Evolutionary conservation across 805 yeast species (phyloP), one percentile per base, ranked within the genome.

Genomic region (Tetrapisispora namnaoensis): DNA sequence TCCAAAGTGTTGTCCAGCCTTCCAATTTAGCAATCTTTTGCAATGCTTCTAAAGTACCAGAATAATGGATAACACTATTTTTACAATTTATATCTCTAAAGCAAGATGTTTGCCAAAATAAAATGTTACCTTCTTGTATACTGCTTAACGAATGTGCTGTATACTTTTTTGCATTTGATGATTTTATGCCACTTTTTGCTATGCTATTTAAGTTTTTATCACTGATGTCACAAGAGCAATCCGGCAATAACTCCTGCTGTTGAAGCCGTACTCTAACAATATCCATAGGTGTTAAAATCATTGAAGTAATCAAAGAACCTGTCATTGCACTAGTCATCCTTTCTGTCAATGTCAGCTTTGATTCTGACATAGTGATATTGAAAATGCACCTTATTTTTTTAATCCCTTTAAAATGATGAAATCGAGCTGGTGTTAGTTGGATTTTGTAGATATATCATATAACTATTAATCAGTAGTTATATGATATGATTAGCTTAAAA

Each of bases 1-100:
- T 72, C 91, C 96, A 93, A 17, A 93, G 70, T 0, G 96, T 82
- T 1, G 72, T 45, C 0, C 79, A 27, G 0, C 99, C 99, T 66
- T 93, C 99, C 24, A 76, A 71, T 30, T 73, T 66, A 3, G 80
- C 75, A 41, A 91, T 89, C 40, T 77, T 75, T 1, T 68, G 54
- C 54, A 91, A 72, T 0, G 96, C 93, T 37, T 86, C 84, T 60
- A 79, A 73, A 0, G 96, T 88, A 2, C 93, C 88, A 2, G 73
- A 74, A 48, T 85, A 62, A 46, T 58, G 57, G 17, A 60, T 55
- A 14, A 67, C 47, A 10, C 61, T 51, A 43, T 56, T 61, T 32
- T 58, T 59, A 51, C 70, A 66, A 22, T 56, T 53, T 20, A 66
- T 46, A 30, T 63, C 65, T 42, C 60, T 54, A 48, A 63, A 66